phyloP scores from a whole-genome alignment of 164 flowering plant genomes.

The Santalum album region DNA sequence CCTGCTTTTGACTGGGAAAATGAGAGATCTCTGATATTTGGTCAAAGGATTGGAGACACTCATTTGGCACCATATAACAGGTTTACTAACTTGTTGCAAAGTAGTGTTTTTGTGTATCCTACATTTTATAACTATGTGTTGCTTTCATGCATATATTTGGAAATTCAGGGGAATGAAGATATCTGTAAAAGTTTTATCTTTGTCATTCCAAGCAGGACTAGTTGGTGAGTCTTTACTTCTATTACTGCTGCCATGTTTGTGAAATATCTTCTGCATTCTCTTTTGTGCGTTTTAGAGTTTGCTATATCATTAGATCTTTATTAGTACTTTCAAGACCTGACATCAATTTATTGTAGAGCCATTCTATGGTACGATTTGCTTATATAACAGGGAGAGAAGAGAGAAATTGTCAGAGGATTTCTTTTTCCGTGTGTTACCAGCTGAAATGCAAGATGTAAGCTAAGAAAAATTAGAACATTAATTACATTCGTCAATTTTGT shows the following conservation, averaged over 20 bases:
- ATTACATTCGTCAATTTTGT: too few species aligned
- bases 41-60: constrained; percentile 77
- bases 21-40: constrained; percentile 84
- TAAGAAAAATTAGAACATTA: too few species aligned
- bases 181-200: constrained; percentile 78
- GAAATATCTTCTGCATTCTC: neutral
- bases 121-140: too few species aligned
- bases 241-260: neutral
- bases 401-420: constrained; percentile 96
- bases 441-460: constrained; percentile 81
- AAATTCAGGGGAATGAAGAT: constrained; percentile 75
- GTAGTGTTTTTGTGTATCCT: neutral
- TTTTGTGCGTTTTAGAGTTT: neutral
- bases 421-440: constrained; percentile 53
- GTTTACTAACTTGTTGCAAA: constrained; percentile 16
- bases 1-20: constrained; percentile 99
- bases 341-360: constrained; percentile 59
- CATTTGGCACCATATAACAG: constrained; percentile 46
- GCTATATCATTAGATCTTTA: neutral
- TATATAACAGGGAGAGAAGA: constrained; percentile 85
- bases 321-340: constrained; percentile 10
- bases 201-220: constrained; percentile 84
- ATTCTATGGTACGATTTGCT: constrained; percentile 88
- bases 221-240: constrained; percentile 52
- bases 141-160: too few species aligned